A percentile compares a stretch with the other conserved stretches of the same genome.
These are phyloP conservation scores for Pontederia paniculata DNA, from an alignment of 176 grass and related monocot genomes.

Conservation along the genomic window DNA sequence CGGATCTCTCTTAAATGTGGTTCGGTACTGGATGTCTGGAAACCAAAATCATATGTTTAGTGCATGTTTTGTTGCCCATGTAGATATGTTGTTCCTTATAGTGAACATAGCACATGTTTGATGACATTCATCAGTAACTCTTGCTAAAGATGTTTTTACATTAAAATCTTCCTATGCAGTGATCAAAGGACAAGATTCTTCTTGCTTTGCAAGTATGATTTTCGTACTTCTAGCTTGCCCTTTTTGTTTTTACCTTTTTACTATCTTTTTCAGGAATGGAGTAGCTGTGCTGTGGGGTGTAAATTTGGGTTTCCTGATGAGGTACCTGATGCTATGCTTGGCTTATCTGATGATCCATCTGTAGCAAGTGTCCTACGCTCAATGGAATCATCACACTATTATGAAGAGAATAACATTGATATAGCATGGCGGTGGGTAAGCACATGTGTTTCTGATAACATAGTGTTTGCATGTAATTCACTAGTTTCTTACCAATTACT, in stretches of 20 bases:
- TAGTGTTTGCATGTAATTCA: too few relatives aligned
- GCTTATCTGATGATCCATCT: constrained; percentile 35
- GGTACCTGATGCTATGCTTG: constrained; percentile 87
- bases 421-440: constrained; percentile 93
- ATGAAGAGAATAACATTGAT: constrained; percentile 71
- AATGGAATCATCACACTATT: constrained; percentile 98
- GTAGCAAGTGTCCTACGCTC: constrained; percentile 61
- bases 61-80: too few relatives aligned
- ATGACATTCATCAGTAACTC: too few relatives aligned
- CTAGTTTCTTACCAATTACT: too few relatives aligned
- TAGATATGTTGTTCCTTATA: too few relatives aligned
- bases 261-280: constrained; percentile 61
- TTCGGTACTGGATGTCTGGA: too few relatives aligned
- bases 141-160: too few relatives aligned
- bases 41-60: too few relatives aligned
- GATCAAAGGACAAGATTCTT: background rate
- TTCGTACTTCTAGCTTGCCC: background rate
- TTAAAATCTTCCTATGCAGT: background rate
- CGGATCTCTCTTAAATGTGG: too few relatives aligned
- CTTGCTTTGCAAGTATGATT: background rate
- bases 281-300: constrained; percentile 63
- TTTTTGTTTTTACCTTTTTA: constrained; percentile 7
- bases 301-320: constrained; percentile 58
- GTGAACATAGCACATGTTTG: too few relatives aligned
- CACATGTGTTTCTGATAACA: constrained; percentile 7